Conservation (phyloP, 2,329 filamentous ascomycete species). For the Polytolypa hystricis region DNA sequence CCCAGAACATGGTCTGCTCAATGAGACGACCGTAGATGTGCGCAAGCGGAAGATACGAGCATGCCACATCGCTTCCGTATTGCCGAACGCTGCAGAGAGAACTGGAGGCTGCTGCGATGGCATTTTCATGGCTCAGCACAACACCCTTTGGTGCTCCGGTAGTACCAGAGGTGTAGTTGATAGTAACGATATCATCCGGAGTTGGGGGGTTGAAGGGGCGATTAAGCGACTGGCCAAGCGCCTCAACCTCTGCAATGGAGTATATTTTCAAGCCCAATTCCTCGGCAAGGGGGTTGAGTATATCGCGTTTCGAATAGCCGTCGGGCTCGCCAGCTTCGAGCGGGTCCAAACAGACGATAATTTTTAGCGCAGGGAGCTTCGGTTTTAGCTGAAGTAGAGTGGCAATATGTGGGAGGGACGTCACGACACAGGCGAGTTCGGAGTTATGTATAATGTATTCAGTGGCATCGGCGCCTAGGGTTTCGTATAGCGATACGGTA, state of each 20-base stretch:
- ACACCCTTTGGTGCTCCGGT: slow-evolving; percentile 56
- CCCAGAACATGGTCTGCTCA: slow-evolving; percentile 63
- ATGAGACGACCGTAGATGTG: slow-evolving; percentile 85
- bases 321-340: slow-evolving; percentile 67
- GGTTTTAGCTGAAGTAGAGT: slow-evolving; percentile 68
- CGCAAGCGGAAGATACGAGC: slow-evolving; percentile 85
- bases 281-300: slow-evolving; percentile 64
- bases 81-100: slow-evolving; percentile 45
- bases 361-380: slow-evolving; percentile 67
- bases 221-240: slow-evolving; percentile 60
- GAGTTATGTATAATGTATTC: slow-evolving; percentile 96
- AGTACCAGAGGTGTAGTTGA: slow-evolving; percentile 56
- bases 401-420: slow-evolving; percentile 70
- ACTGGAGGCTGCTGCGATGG: slow-evolving; percentile 59
- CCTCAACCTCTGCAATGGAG: slow-evolving; percentile 70
- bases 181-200: slow-evolving; percentile 67
- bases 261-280: slow-evolving; percentile 68
- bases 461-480: slow-evolving; percentile 77
- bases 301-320: slow-evolving; percentile 65
- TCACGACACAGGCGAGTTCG: slow-evolving; percentile 60
- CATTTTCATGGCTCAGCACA: slow-evolving; percentile 66
- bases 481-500: slow-evolving; percentile 92
- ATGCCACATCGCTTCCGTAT: slow-evolving; percentile 51
- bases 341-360: slow-evolving; percentile 78
- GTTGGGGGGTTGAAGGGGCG: slow-evolving; percentile 59